A percentile compares a stretch with the other conserved stretches of the same genome.
Evolutionary conservation across 2,329 filamentous ascomycete genomes (phyloP).

Genomic region (Berkeleyomyces basicola): DNA sequence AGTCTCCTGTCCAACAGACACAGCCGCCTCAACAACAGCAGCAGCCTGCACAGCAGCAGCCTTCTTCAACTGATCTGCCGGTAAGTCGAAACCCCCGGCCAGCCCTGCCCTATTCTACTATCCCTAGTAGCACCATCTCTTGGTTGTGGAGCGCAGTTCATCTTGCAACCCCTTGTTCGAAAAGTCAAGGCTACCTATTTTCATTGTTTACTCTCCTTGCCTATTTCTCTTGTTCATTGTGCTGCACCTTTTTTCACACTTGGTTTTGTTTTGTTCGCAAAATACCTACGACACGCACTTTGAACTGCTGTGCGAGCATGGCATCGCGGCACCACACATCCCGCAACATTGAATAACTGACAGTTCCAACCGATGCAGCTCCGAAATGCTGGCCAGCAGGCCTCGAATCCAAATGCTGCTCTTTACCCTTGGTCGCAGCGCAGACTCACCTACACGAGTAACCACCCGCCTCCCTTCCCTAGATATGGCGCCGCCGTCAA

Average conservation of each 20-base stretch:
- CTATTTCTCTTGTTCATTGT: background rate
- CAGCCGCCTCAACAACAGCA: constrained; percentile 24
- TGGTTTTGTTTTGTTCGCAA: background rate
- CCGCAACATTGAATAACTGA: background rate
- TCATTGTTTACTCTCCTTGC: constrained; percentile 4
- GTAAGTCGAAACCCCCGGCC: constrained; percentile 22
- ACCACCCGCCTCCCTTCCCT: constrained; percentile 75
- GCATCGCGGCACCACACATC: background rate
- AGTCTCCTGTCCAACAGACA: constrained; percentile 9
- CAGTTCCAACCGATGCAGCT: constrained; percentile 24
- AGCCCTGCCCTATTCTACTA: background rate
- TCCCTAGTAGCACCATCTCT: constrained; percentile 1
- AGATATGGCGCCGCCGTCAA: constrained; percentile 96
- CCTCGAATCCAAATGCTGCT: constrained; percentile 49
- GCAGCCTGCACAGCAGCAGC: constrained; percentile 13
- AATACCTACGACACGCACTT: background rate
- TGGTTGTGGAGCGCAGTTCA: constrained; percentile 1
- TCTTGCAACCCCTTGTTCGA: constrained; percentile 2
- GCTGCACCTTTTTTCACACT: background rate
- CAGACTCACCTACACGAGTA: constrained; percentile 67
- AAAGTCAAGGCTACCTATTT: constrained; percentile 1
- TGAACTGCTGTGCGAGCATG: background rate
- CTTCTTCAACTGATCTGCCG: constrained; percentile 23
- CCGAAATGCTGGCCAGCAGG: constrained; percentile 32
- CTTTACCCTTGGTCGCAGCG: constrained; percentile 95